Evolutionary conservation across 78 protist species (phyloP), one percentile per base, ranked within the genome.

Genomic region (Chrysochromulina parva): DNA sequence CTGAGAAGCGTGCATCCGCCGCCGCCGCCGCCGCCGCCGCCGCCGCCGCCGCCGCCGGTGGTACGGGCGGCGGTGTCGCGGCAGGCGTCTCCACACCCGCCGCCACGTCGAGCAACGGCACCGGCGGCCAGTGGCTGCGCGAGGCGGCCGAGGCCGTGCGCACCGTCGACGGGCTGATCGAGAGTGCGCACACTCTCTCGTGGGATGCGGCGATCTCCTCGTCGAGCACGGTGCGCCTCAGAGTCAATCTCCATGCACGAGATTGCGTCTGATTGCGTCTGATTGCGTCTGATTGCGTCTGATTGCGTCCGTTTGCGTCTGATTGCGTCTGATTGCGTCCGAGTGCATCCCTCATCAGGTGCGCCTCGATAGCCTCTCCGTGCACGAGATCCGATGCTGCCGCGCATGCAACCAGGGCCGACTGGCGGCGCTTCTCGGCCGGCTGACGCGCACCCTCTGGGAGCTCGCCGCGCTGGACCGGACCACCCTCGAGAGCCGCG

Each of bases 361-460:
- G 62, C 62, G 62, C 22, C 62, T 58, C 22, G 62, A 58, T 6
- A 58, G 14, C 54, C 78, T 69, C 38, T 69, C 78, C 50, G 78
- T n/a, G 13, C 78, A n/a, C 78, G 78, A 69, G 78, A 69, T 69
- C 78, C 78, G 78, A 3, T 69, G 78, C 50, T 69, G 78, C 78
- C 78, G 78, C 78, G 78, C 78, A 4, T 69, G 78, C 78, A 69
- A 69, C 78, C 78, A 69, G 50, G 78, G 78, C 6, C 38, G 78
- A 50, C 78, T 69, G 50, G 50, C 78, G 26, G 78, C 78, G 50
- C 50, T 69, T 1, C 78, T 69, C 38, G 78, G 78, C 78, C 78
- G 78, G 38, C 78, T 69, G 13, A 19, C 28, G 53, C 78, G 78
- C 14, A 2, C 48, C 11, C 50, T 69, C 26, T 69, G 78, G 78